Evolutionary conservation across 176 grass and related monocot species (phyloP).

Genomic region (Themeda triandra): DNA sequence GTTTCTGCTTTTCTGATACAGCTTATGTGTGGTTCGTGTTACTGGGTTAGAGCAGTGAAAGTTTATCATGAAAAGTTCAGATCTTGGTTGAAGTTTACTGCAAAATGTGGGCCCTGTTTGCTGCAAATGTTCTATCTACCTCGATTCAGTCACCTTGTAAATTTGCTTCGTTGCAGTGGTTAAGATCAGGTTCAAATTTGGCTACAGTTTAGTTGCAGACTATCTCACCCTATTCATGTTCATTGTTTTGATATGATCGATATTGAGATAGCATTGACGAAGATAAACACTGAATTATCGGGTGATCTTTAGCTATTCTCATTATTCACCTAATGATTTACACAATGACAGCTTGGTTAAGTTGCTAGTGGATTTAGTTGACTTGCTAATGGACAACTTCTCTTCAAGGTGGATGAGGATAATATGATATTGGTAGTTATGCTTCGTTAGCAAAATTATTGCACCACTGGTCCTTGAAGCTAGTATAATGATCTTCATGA

Average conservation of each 20-base stretch:
- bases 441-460: not conserved
- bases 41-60: not conserved
- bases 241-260: not conserved
- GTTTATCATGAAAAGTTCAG: not conserved
- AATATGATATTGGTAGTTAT: not conserved
- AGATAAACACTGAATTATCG: not conserved
- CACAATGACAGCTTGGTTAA: not conserved
- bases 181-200: not conserved
- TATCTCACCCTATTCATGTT: not conserved
- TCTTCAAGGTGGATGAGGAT: not conserved
- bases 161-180: not conserved
- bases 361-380: not conserved
- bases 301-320: not conserved
- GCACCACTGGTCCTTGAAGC: not conserved
- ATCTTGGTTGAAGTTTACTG: slow-evolving; percentile 22
- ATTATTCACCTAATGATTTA: not conserved
- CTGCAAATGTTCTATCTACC: not conserved
- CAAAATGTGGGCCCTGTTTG: not conserved
- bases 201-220: not conserved
- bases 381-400: not conserved
- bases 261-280: not conserved
- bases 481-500: not conserved
- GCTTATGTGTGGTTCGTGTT: not conserved
- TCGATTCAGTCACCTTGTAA: not conserved
- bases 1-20: not conserved